phyloP scores from a whole-genome alignment of 176 grass and related monocot genomes.

The Cenchrus purpureus region DNA sequence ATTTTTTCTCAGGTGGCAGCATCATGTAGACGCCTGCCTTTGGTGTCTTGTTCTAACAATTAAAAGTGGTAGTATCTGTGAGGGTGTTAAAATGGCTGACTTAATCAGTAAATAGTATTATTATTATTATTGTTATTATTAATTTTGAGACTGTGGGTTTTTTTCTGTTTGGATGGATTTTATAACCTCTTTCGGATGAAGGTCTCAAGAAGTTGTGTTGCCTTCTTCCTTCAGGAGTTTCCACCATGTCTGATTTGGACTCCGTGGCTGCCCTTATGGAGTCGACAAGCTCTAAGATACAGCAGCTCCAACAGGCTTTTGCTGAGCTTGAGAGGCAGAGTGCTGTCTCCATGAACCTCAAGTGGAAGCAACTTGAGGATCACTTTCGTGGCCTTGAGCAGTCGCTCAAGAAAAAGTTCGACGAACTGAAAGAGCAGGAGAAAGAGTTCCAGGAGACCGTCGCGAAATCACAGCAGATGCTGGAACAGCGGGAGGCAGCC shows the following conservation, averaged over 20 bases:
- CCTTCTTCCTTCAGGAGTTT: slow-evolving; percentile 15
- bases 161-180: background rate
- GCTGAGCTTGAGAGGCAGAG: slow-evolving; percentile 80
- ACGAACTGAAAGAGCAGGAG: slow-evolving; percentile 77
- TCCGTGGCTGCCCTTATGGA: slow-evolving; percentile 80
- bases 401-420: slow-evolving; percentile 74
- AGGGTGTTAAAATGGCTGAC: background rate
- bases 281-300: slow-evolving; percentile 79
- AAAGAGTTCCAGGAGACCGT: slow-evolving; percentile 60
- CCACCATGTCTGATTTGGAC: slow-evolving; percentile 54
- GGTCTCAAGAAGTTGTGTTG: background rate
- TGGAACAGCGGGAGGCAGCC: slow-evolving; percentile 69
- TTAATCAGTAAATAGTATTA: background rate
- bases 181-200: background rate
- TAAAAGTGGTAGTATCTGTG: background rate
- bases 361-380: slow-evolving; percentile 97
- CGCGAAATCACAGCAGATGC: slow-evolving; percentile 56
- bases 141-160: background rate
- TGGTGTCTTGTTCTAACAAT: background rate
- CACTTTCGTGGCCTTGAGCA: slow-evolving; percentile 88
- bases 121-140: background rate
- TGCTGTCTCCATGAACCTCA: slow-evolving; percentile 72
- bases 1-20: background rate
- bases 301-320: slow-evolving; percentile 81
- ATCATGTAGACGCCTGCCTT: background rate